Evolutionary conservation across 2,329 filamentous ascomycete genomes (phyloP).

Genomic region (Talaromyces marneffei): DNA sequence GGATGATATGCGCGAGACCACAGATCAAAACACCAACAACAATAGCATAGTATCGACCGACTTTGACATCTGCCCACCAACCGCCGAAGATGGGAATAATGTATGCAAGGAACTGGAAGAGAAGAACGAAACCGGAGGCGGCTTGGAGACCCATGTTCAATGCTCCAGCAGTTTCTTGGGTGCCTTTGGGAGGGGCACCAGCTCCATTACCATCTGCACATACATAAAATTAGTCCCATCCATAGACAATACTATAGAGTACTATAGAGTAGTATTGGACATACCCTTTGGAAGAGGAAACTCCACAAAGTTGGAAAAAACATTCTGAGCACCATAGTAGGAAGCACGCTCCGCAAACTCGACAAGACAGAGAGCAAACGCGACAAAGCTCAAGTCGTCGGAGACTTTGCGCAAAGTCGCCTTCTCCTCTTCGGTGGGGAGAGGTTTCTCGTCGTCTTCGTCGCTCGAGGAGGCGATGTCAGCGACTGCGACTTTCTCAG

Average conservation of each 20-base stretch:
- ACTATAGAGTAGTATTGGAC: not conserved
- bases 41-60: constrained; percentile 66
- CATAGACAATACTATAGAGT: not conserved
- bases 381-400: constrained; percentile 51
- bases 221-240: constrained; percentile 18
- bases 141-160: constrained; percentile 53
- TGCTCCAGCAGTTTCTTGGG: constrained; percentile 51
- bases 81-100: constrained; percentile 56
- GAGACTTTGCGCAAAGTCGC: constrained; percentile 46
- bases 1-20: constrained; percentile 58
- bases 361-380: constrained; percentile 53
- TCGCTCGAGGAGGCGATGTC: not conserved
- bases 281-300: constrained; percentile 49
- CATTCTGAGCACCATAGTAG: constrained; percentile 51
- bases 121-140: constrained; percentile 51
- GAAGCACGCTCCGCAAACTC: constrained; percentile 56
- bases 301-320: constrained; percentile 59
- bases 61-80: constrained; percentile 63
- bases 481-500: not conserved
- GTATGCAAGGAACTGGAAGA: constrained; percentile 61
- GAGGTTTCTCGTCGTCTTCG: constrained; percentile 24
- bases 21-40: constrained; percentile 51
- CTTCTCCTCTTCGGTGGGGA: constrained; percentile 46
- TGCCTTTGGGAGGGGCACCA: constrained; percentile 31
- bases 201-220: constrained; percentile 32